Evolutionary conservation across 148 eudicot genomes (phyloP).

Genomic region (Pouteria glomerata): DNA sequence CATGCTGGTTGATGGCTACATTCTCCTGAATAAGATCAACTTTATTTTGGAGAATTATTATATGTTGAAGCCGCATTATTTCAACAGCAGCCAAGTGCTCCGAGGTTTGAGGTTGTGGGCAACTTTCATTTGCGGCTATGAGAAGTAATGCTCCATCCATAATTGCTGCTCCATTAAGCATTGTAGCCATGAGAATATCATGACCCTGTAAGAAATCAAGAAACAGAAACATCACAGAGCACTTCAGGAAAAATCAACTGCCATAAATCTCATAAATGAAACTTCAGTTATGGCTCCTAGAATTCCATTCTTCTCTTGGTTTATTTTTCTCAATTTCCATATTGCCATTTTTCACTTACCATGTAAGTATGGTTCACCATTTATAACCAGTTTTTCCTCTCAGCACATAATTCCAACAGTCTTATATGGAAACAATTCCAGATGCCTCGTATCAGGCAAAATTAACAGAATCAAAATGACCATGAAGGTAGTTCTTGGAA

Average conservation of each 20-base stretch:
- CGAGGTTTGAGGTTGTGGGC: conserved; percentile 97
- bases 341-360: background rate
- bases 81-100: conserved; percentile 99
- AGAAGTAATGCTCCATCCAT: conserved; percentile 99
- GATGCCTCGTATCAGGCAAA: background rate
- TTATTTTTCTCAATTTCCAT: background rate
- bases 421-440: too few species aligned
- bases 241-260: background rate
- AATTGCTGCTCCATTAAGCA: conserved; percentile 99
- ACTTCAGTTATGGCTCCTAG: background rate
- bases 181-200: conserved; percentile 99
- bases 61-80: conserved; percentile 94
- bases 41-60: conserved; percentile 92
- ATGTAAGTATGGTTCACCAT: background rate
- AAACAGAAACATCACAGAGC: background rate
- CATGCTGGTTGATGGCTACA: conserved; percentile 94
- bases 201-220: conserved; percentile 59
- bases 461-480: too few species aligned
- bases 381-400: background rate
- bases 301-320: background rate
- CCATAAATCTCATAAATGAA: background rate
- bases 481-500: too few species aligned
- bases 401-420: background rate
- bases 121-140: conserved; percentile 96
- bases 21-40: conserved; percentile 96